phyloP scores from a whole-genome alignment of 768 basidiomycete genomes.

The Multifurca ochricompacta region DNA sequence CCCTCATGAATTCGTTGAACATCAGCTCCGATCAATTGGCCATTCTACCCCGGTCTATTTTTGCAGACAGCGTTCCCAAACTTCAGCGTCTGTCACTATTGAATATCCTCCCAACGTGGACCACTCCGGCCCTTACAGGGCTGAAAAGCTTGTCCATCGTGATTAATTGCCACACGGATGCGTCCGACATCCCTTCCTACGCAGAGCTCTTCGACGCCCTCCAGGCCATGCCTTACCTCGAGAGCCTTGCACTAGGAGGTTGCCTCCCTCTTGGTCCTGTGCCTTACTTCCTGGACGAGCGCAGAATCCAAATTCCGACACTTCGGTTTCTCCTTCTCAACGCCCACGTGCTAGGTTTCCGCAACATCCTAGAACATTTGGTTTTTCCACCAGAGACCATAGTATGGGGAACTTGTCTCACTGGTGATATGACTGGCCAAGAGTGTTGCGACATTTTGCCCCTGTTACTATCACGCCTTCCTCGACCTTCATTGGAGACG shows the following conservation, averaged over 20 bases:
- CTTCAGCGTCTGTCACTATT: background rate
- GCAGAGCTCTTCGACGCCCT: constrained; percentile 5
- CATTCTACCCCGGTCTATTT: constrained; percentile 1
- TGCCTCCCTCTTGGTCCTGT: constrained; percentile 4
- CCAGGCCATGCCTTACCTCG: constrained; percentile 2
- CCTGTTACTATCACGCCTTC: constrained; percentile 5
- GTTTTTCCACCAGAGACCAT: background rate
- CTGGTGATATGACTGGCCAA: constrained; percentile 8
- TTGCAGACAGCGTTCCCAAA: background rate
- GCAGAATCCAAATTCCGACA: background rate
- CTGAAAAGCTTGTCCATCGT: background rate
- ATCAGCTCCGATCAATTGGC: background rate
- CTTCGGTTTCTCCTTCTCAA: constrained; percentile 2
- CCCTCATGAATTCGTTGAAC: background rate
- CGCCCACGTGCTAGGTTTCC: background rate
- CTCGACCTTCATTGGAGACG: constrained; percentile 10
- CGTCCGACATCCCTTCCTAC: background rate
- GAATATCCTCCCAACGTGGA: constrained; percentile 3
- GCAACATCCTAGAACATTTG: constrained; percentile 1
- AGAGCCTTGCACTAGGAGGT: background rate
- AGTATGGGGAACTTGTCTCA: background rate
- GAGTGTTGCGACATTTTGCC: constrained; percentile 13
- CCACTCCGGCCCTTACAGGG: background rate
- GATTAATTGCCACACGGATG: background rate
- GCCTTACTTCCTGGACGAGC: background rate